Base-by-base conservation (phyloP, 1,284 basidiomycete genomes). In the Ceratobasidium papillatum region DNA sequence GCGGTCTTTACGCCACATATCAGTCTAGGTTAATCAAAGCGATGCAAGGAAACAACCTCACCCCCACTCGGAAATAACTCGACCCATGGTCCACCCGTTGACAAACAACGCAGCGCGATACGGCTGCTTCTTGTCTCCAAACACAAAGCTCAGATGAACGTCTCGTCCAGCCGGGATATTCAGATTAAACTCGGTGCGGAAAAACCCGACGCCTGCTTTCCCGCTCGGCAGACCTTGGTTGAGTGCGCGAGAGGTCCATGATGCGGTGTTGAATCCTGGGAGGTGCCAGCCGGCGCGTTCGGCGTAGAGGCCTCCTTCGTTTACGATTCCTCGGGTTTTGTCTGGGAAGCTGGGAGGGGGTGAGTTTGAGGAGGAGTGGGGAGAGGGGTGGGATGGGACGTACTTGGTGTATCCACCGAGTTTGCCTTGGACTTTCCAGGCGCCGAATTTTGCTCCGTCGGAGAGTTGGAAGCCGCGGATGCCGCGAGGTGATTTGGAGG, bases 61-160 rank as follows among this genome's bases (percentile, higher is more conserved):
- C 91, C 91, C 91, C 1, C 92, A 84, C 79, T 92, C 91, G 19
- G 82, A 89, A 25, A 91, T 86, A 27, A 90, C 82, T 81, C 93
- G 93, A 7, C 93, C 92, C 87, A 92, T 92, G 85, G 90, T 89
- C 93, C 93, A 94, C 17, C 92, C 92, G 78, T 94, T 94, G 34
- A 94, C 90, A 75, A 91, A 94, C 65, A 94, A 77, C 51, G 88
- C 83, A 1, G 90, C 90, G 32, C 93, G 86, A 78, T 93, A 94
- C 25, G 90, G 85, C 76, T 54, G 51, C 27, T 71, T 71, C 27
- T 54, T 36, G 3, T 54, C 66, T 32, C 81, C 49, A 79, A 93
- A 93, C 1, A 85, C 87, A 80, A 94, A 92, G 30, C 89, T 91
- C 78, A 93, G 82, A 75, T 87, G 85, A 5, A 87, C 87, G 78